Base-by-base conservation (phyloP, 345 rosid species). In the Turnera subulata region DNA sequence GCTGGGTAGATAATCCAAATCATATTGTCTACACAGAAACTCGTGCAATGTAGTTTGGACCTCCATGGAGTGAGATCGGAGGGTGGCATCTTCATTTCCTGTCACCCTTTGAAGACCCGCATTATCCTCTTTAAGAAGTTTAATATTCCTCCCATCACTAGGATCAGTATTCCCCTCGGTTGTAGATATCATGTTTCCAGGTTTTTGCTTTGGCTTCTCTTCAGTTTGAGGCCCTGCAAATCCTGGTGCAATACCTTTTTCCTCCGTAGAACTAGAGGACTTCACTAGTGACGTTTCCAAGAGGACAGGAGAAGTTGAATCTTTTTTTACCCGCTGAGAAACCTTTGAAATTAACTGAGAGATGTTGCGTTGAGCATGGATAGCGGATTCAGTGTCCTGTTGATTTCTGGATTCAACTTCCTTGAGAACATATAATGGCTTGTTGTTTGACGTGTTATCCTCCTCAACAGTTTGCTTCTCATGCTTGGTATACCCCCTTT, bases 171-270 rank as follows among this genome's bases (percentile, higher is more conserved):
- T 6, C 11, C 23, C 18, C 3, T 15, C 24, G n/a, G n/a, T n/a
- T n/a, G n/a, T n/a, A n/a, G n/a, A n/a, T n/a, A n/a, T n/a, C n/a
- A n/a, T n/a, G n/a, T n/a, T n/a, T n/a, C n/a, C n/a, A n/a, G n/a
- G n/a, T n/a, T n/a, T n/a, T n/a, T n/a, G n/a, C n/a, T n/a, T n/a
- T n/a, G n/a, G n/a, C n/a, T n/a, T n/a, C n/a, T n/a, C n/a, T n/a
- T n/a, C n/a, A n/a, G n/a, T n/a, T n/a, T n/a, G n/a, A n/a, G n/a
- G n/a, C n/a, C 32, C 53, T 50, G 21, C 58, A 50, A 57, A 65
- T 26, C 63, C 63, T 6, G 57, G 63, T 32, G 63, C 58, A 49
- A 44, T 15, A 1, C 15, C 45, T 33, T n/a, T 15, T 11, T 52
- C 53, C 15, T 46, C 26, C 42, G 14, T 33, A 43, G 53, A 15